A percentile compares a stretch with the other conserved stretches of the same genome.
Conservation (phyloP, 371 early-diverging fungal species). For the Lichtheimia corymbifera region DNA sequence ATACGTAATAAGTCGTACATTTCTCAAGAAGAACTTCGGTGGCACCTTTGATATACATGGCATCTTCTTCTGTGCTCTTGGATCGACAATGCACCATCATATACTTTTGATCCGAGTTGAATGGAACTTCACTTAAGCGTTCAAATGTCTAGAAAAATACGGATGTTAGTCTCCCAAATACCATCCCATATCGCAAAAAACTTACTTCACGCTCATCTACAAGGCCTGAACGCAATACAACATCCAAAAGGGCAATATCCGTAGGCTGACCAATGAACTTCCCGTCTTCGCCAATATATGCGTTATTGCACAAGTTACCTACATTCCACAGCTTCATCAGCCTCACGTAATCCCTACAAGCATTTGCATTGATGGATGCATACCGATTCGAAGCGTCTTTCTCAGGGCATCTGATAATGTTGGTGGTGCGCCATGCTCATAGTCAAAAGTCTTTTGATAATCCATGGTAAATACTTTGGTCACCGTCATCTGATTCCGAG, state of each 20-base stretch:
- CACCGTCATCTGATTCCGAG: conserved; percentile 85
- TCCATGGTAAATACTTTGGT: conserved; percentile 71
- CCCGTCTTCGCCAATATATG: conserved; percentile 65
- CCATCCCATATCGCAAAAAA: not conserved
- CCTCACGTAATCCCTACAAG: too few relatives aligned
- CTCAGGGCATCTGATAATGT: conserved; percentile 46
- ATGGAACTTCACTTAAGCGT: conserved; percentile 81
- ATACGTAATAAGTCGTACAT: conserved; percentile 61
- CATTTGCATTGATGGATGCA: not conserved
- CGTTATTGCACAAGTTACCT: conserved; percentile 79
- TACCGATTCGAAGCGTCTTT: conserved; percentile 62
- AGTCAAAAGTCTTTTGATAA: conserved; percentile 62
- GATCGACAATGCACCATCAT: conserved; percentile 74
- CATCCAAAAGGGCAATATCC: conserved; percentile 81
- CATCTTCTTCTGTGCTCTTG: conserved; percentile 27
- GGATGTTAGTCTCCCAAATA: not conserved
- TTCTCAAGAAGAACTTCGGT: conserved; percentile 71
- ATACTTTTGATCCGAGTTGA: conserved; percentile 89
- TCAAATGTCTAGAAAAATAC: conserved; percentile 40
- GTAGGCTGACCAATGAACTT: conserved; percentile 82
- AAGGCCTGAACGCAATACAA: conserved; percentile 49
- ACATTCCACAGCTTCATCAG: not conserved
- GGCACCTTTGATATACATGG: conserved; percentile 76
- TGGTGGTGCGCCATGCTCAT: conserved; percentile 49
- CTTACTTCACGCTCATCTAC: conserved; percentile 67